phyloP scores from a whole-genome alignment of 768 basidiomycete species.

The Rhodocollybia butyracea region DNA sequence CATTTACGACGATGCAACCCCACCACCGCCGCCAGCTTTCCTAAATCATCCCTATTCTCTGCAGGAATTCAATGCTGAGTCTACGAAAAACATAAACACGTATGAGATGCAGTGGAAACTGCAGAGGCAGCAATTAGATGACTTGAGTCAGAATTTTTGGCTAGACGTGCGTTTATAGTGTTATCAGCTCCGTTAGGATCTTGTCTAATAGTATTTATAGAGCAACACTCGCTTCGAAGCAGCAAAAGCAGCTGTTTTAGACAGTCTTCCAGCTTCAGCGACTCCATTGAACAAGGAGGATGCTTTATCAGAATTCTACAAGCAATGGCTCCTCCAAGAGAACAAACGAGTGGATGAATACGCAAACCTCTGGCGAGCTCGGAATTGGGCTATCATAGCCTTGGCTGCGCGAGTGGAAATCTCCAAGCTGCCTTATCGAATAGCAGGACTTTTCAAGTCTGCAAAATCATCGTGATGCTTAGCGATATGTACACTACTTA shows the following conservation, averaged over 20 bases:
- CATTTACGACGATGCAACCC: conserved; percentile 61
- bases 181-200: not conserved
- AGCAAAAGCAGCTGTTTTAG: conserved; percentile 57
- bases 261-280: conserved; percentile 49
- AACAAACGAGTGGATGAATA: conserved; percentile 53
- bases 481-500: not conserved
- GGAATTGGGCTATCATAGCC: conserved; percentile 52
- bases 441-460: conserved; percentile 23
- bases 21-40: conserved; percentile 29
- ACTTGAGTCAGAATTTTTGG: conserved; percentile 80
- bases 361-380: conserved; percentile 62
- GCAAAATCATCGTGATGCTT: conserved; percentile 14
- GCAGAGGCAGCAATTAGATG: conserved; percentile 67
- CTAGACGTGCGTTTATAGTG: conserved; percentile 55
- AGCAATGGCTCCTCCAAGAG: conserved; percentile 73
- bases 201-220: conserved; percentile 32
- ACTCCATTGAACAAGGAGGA: conserved; percentile 56
- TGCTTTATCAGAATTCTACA: conserved; percentile 73
- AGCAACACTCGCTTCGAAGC: conserved; percentile 79
- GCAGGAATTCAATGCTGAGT: conserved; percentile 53
- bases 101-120: conserved; percentile 69
- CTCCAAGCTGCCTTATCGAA: conserved; percentile 34
- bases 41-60: conserved; percentile 75
- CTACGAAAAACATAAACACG: conserved; percentile 25
- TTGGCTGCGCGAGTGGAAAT: conserved; percentile 58